Conservation (phyloP, 352 stramenopile genomes). For the Pythium phragmiticola region DNA sequence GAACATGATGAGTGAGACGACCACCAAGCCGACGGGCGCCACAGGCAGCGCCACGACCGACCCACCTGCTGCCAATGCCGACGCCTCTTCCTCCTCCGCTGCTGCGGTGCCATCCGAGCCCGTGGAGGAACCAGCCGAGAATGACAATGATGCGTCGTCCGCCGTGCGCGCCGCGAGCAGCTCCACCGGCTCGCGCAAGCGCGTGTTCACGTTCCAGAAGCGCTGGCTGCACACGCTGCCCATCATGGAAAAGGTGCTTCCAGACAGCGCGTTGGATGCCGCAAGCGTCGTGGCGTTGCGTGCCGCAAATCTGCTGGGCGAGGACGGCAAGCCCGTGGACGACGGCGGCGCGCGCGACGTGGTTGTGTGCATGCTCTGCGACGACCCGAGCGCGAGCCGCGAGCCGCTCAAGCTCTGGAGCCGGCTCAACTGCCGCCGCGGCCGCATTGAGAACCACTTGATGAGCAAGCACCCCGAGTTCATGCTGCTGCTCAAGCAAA, state of each 20-base stretch:
- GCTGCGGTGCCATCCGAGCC: background rate
- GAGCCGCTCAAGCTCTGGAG: conserved; percentile 74
- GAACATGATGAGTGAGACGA: conserved; percentile 23
- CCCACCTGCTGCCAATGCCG: background rate
- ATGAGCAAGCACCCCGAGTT: conserved; percentile 82
- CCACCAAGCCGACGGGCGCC: conserved; percentile 3
- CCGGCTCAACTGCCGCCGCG: conserved; percentile 67
- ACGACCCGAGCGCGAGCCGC: conserved; percentile 55
- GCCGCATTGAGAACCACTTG: conserved; percentile 77
- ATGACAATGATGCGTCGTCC: background rate
- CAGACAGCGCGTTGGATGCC: conserved; percentile 33
- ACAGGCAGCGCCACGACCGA: background rate
- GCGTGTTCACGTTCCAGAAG: conserved; percentile 82
- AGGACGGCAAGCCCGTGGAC: conserved; percentile 23
- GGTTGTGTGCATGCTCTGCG: conserved; percentile 78
- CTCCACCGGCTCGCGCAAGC: conserved; percentile 38
- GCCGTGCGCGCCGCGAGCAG: background rate
- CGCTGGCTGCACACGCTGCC: conserved; percentile 76
- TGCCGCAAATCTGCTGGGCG: conserved; percentile 22
- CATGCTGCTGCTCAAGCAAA: conserved; percentile 76
- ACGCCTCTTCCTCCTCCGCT: background rate
- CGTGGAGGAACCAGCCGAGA: background rate
- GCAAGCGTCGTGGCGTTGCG: conserved; percentile 34
- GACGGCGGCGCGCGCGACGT: conserved; percentile 41
- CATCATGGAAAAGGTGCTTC: conserved; percentile 68